Conservation (phyloP, 2,329 filamentous ascomycete genomes). For the Chaetothyriales sp. region DNA sequence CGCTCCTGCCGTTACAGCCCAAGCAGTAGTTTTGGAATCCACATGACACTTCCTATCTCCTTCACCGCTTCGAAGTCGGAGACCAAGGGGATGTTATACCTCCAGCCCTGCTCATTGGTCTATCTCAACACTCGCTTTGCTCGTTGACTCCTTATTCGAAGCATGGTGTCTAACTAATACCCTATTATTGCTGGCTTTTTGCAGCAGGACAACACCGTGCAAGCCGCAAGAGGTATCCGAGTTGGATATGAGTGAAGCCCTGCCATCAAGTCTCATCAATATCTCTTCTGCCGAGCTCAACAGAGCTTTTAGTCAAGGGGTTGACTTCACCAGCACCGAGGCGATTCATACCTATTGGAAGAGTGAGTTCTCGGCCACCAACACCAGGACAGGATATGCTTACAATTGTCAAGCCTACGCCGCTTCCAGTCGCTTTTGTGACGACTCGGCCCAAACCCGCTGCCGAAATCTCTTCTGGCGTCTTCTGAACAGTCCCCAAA, state of each 20-base stretch:
- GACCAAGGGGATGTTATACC: background rate
- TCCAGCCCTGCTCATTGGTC: background rate
- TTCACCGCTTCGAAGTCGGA: background rate
- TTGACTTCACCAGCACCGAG: conserved; percentile 10
- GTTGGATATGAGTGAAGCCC: background rate
- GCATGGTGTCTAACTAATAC: background rate
- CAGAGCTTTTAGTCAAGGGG: background rate
- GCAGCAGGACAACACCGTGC: too few relatives aligned
- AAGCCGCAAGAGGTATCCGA: background rate
- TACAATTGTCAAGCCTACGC: conserved; percentile 28
- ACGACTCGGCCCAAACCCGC: conserved; percentile 27
- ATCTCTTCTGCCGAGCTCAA: background rate
- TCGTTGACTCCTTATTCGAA: background rate
- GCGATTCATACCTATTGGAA: conserved; percentile 33
- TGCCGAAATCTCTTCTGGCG: conserved; percentile 41
- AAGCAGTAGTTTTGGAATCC: background rate
- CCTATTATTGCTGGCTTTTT: background rate
- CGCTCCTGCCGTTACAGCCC: background rate
- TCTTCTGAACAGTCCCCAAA: conserved; percentile 31
- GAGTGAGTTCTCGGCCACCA: conserved; percentile 24
- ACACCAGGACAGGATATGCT: conserved; percentile 6
- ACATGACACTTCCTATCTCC: background rate
- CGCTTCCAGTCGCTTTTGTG: conserved; percentile 29
- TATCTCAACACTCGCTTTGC: background rate
- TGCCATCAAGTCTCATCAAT: conserved; percentile 1